Conservation (phyloP, 2,329 filamentous ascomycete genomes). For the Neofusicoccum sp. region DNA sequence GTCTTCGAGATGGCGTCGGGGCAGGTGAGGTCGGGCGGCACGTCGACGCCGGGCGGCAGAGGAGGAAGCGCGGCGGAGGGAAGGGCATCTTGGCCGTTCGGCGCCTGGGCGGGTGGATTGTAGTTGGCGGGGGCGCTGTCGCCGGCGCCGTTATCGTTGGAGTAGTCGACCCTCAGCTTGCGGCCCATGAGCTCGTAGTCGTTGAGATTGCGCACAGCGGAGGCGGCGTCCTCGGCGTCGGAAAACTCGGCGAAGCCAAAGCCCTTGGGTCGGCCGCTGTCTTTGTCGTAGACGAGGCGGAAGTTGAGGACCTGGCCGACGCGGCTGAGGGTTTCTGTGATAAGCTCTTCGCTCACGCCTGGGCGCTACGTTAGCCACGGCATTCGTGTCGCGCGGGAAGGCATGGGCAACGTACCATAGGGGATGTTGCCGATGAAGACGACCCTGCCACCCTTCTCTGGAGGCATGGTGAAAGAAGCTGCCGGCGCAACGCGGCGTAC, state of each 20-base stretch:
- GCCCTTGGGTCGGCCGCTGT: slow-evolving; percentile 90
- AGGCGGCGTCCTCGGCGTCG: slow-evolving; percentile 87
- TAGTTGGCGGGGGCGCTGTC: slow-evolving; percentile 47
- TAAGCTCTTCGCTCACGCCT: slow-evolving; percentile 96
- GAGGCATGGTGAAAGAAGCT: slow-evolving; percentile 49
- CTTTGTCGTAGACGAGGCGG: slow-evolving; percentile 89
- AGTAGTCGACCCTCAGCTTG: slow-evolving; percentile 93
- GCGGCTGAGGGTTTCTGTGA: slow-evolving; percentile 87
- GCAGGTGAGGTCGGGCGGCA: slow-evolving; percentile 78
- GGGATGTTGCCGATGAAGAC: slow-evolving; percentile 85
- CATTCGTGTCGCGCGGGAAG: not conserved
- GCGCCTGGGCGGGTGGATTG: slow-evolving; percentile 35
- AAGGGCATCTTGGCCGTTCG: slow-evolving; percentile 45
- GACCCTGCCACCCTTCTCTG: slow-evolving; percentile 72
- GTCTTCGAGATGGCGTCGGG: slow-evolving; percentile 91
- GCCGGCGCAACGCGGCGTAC: not conserved
- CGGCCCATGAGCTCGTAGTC: slow-evolving; percentile 93
- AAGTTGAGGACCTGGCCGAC: slow-evolving; percentile 91
- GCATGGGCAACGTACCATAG: slow-evolving; percentile 58
- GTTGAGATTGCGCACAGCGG: slow-evolving; percentile 91
- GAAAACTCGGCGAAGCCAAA: slow-evolving; percentile 97
- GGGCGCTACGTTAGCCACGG: slow-evolving; percentile 20
- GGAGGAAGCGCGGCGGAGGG: slow-evolving; percentile 62
- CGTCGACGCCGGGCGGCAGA: slow-evolving; percentile 79
- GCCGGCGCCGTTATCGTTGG: slow-evolving; percentile 71